phyloP scores from a whole-genome alignment of 176 grass and related monocot genomes.

The Oryza rufipogon region DNA sequence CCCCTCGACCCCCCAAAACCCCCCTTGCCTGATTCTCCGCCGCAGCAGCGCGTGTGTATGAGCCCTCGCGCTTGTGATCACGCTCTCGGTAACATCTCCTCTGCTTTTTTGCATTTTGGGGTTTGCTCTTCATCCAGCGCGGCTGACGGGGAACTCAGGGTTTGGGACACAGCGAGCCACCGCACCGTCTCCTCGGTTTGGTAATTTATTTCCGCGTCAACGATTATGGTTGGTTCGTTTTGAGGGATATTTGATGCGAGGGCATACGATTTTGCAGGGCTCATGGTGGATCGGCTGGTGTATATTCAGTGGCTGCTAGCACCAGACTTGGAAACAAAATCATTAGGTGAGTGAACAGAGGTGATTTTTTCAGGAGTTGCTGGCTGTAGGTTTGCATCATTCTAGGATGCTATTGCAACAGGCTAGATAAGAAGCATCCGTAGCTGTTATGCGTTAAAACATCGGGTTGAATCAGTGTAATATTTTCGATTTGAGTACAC shows the following conservation, averaged over 20 bases:
- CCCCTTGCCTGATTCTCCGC: neutral
- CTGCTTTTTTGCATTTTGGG: neutral
- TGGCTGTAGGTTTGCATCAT: neutral
- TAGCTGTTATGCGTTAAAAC: neutral
- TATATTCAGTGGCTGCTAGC: slow-evolving; percentile 65
- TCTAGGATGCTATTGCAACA: slow-evolving; percentile 1
- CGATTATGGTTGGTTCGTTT: neutral
- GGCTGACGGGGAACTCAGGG: slow-evolving; percentile 82
- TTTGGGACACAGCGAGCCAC: slow-evolving; percentile 78
- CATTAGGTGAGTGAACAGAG: slow-evolving; percentile 49
- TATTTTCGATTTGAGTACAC: neutral
- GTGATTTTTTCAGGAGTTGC: neutral
- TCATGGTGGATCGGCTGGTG: slow-evolving; percentile 73
- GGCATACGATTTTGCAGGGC: slow-evolving; percentile 58
- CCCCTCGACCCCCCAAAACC: no score
- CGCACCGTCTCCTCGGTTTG: slow-evolving; percentile 74
- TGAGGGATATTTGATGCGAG: neutral
- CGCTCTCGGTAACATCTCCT: neutral
- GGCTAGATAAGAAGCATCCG: neutral
- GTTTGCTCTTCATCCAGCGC: slow-evolving; percentile 39
- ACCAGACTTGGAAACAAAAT: slow-evolving; percentile 55
- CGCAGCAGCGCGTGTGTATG: neutral
- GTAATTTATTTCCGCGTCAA: slow-evolving; percentile 34
- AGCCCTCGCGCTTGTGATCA: neutral
- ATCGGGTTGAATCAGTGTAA: neutral